Evolutionary conservation across 495 filamentous ascomycete species (phyloP), one percentile per base, ranked within the genome.

Genomic region (Rhypophila decipiens): DNA sequence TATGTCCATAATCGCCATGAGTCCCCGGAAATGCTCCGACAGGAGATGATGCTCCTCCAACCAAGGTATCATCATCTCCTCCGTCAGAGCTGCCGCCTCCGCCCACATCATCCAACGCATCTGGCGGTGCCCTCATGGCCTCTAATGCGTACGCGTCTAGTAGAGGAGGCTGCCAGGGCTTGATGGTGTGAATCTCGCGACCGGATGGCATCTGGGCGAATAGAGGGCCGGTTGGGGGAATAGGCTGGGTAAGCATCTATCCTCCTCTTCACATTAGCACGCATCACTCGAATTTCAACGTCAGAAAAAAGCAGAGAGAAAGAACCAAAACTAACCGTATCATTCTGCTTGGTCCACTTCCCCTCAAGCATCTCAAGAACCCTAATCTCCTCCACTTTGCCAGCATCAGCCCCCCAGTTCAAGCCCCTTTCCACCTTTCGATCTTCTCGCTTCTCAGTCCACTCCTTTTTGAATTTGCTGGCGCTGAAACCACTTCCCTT

Each of bases 341-440:
- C 88, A 63, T 98, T 98, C 69, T 87, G 80, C 67, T 88, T 88
- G 24, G 75, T 77, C 93, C 93, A 98, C 62, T 95, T 96, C 39
- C 71, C 73, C 60, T 95, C 84, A 44, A 98, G 64, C 82, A 87
- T 88, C 52, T 90, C 83, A 50, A 95, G 73, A 1, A 96, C 86
- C 39, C 87, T 72, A n/a, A 75, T 78, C 66, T 98, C 93, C 58
- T 96, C 93, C 17, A 85, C 62, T 51, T 75, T 79, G 0, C 93
- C 93, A 0, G 85, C 93, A 68, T 95, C 88, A 39, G 83, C 72
- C 0, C 91, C 90, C 76, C 90, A 88, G 39, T 81, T 77, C 24
- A 76, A 59, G 15, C 80, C 82, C 54, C 75, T 86, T 49, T 88
- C 86, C 24, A 87, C 61, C 55, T 76, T 80, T 51, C 68, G 74